Conservation (phyloP, 345 rosid species). For the Rhodamnia rubescens region DNA sequence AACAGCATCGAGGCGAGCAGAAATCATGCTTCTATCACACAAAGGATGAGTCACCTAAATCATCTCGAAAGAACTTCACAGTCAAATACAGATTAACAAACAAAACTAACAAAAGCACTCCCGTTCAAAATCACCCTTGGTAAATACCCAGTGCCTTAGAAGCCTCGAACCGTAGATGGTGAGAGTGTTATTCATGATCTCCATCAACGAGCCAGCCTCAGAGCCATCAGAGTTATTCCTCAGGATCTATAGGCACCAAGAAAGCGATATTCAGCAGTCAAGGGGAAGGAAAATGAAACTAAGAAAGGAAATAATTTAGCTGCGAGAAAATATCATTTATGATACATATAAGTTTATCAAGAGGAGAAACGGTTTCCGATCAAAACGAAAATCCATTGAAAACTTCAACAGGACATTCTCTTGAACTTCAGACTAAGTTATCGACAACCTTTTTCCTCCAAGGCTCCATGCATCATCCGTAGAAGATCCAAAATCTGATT, state of each 20-base stretch:
- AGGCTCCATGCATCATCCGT: neutral
- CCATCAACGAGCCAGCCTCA: constrained; percentile 73
- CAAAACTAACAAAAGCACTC: neutral
- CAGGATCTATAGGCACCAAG: constrained; percentile 40
- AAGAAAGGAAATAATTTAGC: neutral
- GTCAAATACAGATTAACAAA: neutral
- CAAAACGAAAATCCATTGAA: neutral
- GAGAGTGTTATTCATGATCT: constrained; percentile 62
- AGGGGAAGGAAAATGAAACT: neutral
- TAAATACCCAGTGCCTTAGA: constrained; percentile 78
- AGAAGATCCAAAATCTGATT: neutral
- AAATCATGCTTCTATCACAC: constrained; percentile 68
- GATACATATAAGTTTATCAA: neutral
- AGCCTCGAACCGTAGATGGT: constrained; percentile 87
- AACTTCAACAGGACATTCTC: neutral
- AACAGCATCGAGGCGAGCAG: constrained; percentile 96
- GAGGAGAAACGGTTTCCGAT: neutral
- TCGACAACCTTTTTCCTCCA: neutral
- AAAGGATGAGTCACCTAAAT: constrained; percentile 88
- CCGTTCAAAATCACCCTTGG: neutral
- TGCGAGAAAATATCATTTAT: neutral
- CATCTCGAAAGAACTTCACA: constrained; percentile 8
- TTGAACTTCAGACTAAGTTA: neutral
- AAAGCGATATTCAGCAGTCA: neutral
- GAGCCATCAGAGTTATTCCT: constrained; percentile 73